Conservation (phyloP, 2,329 filamentous ascomycete genomes). For the Raffaelea albimanens region DNA sequence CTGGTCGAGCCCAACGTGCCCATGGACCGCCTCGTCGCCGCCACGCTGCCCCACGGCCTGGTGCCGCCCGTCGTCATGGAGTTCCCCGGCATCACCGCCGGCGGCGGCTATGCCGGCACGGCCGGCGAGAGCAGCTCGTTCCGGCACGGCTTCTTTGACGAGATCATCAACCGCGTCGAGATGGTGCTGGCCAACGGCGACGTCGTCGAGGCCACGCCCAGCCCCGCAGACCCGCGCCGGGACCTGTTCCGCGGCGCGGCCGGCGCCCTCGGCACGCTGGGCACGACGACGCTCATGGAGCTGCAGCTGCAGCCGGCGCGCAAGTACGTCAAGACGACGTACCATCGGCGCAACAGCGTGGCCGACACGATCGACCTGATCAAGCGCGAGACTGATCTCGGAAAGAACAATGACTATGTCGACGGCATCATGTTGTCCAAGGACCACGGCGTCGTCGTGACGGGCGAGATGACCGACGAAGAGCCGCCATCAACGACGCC, state of each 20-base stretch:
- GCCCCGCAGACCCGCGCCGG: conserved; percentile 22
- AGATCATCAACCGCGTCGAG: conserved; percentile 53
- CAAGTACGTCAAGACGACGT: conserved; percentile 52
- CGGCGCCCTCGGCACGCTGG: conserved; percentile 58
- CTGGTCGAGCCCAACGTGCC: conserved; percentile 60
- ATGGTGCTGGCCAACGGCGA: conserved; percentile 61
- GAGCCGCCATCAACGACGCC: conserved; percentile 20
- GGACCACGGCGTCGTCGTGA: conserved; percentile 56
- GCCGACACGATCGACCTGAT: conserved; percentile 37
- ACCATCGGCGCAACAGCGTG: conserved; percentile 42
- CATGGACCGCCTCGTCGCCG: conserved; percentile 55
- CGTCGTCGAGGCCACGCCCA: conserved; percentile 38
- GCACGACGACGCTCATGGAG: conserved; percentile 58
- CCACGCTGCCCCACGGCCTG: conserved; percentile 43
- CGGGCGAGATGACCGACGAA: conserved; percentile 51
- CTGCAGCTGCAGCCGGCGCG: conserved; percentile 51
- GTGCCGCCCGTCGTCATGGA: conserved; percentile 62
- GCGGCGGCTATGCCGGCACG: conserved; percentile 58
- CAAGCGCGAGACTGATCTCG: conserved; percentile 15
- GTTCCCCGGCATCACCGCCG: conserved; percentile 60
- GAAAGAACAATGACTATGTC: conserved; percentile 48
- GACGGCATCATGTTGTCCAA: conserved; percentile 61
- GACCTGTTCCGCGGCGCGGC: conserved; percentile 60
- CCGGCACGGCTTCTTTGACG: conserved; percentile 62
- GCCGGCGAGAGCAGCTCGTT: conserved; percentile 63